Evolutionary conservation across 2,329 filamentous ascomycete species (phyloP).

Genomic region (Arthroderma sp.): DNA sequence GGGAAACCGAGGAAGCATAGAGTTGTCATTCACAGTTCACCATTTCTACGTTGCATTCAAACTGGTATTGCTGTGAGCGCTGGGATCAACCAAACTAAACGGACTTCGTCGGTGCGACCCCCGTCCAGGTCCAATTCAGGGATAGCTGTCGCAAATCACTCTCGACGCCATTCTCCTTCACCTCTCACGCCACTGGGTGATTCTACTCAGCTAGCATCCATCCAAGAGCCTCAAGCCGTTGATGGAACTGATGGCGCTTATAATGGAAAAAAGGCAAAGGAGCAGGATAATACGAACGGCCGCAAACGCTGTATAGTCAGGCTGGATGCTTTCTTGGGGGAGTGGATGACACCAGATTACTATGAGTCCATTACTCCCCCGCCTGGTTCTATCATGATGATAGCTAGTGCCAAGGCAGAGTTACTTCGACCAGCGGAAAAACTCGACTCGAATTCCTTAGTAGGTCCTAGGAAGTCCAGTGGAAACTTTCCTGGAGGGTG

Average conservation of each 20-base stretch:
- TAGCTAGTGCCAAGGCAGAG: constrained; percentile 77
- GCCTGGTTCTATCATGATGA: constrained; percentile 72
- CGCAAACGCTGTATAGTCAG: constrained; percentile 39
- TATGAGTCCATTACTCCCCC: constrained; percentile 86
- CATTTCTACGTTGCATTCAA: constrained; percentile 83
- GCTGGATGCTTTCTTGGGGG: constrained; percentile 82
- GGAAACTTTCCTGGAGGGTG: constrained; percentile 45
- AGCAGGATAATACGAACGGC: background rate
- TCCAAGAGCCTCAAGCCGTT: background rate
- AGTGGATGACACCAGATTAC: constrained; percentile 90
- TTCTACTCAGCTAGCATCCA: background rate
- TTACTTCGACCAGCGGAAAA: constrained; percentile 62
- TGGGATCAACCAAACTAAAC: constrained; percentile 48
- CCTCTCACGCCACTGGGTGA: constrained; percentile 9
- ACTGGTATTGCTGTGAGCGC: constrained; percentile 80
- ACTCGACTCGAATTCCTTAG: constrained; percentile 32
- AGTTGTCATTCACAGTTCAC: constrained; percentile 83
- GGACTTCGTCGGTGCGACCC: background rate
- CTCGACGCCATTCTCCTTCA: constrained; percentile 19
- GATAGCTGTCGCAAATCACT: constrained; percentile 8
- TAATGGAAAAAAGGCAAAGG: background rate
- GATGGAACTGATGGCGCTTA: background rate
- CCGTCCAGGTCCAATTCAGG: background rate
- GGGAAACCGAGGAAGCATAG: constrained; percentile 44
- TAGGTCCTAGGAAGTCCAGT: constrained; percentile 21